These are phyloP conservation scores for Phytomonas sp. DNA, from an alignment of 208 protist genomes.

Conservation along the genomic window DNA sequence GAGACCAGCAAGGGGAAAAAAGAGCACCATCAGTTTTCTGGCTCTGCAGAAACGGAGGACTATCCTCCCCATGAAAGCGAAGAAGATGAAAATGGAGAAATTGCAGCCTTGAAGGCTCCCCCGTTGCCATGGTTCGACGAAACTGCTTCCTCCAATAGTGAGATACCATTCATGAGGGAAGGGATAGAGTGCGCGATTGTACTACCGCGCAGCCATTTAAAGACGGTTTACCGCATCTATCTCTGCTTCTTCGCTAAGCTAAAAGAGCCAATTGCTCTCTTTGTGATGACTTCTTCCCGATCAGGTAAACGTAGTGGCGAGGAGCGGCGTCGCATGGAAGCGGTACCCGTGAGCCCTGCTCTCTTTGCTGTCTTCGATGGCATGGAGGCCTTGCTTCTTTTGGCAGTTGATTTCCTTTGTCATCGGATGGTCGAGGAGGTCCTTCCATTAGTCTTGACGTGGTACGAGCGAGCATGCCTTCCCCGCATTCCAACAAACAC, in stretches of 20 bases:
- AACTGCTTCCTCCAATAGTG: not conserved
- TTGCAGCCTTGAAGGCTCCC: not conserved
- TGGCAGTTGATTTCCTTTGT: slow-evolving; percentile 58
- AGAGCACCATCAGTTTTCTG: not conserved
- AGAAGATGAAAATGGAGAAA: not conserved
- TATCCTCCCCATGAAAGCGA: not conserved
- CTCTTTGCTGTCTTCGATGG: slow-evolving; percentile 46
- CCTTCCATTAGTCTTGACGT: slow-evolving; percentile 54
- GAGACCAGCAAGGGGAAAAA: not conserved
- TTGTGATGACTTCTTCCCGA: slow-evolving; percentile 19
- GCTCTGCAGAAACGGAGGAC: not conserved
- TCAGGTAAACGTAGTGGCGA: slow-evolving; percentile 20
- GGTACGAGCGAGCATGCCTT: slow-evolving; percentile 56
- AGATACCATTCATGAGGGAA: not conserved
- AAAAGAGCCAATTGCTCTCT: slow-evolving; percentile 53
- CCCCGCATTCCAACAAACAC: slow-evolving; percentile 68
- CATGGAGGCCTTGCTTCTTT: slow-evolving; percentile 38
- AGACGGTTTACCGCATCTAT: slow-evolving; percentile 74
- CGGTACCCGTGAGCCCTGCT: slow-evolving; percentile 35
- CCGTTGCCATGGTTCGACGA: not conserved
- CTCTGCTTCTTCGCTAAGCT: slow-evolving; percentile 64
- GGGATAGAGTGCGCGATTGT: slow-evolving; percentile 15
- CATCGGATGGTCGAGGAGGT: slow-evolving; percentile 72
- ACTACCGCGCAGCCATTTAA: slow-evolving; percentile 67
- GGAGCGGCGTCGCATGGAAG: slow-evolving; percentile 50